Conservation (phyloP, 345 rosid genomes). For the Arabidopsis arenosa region DNA sequence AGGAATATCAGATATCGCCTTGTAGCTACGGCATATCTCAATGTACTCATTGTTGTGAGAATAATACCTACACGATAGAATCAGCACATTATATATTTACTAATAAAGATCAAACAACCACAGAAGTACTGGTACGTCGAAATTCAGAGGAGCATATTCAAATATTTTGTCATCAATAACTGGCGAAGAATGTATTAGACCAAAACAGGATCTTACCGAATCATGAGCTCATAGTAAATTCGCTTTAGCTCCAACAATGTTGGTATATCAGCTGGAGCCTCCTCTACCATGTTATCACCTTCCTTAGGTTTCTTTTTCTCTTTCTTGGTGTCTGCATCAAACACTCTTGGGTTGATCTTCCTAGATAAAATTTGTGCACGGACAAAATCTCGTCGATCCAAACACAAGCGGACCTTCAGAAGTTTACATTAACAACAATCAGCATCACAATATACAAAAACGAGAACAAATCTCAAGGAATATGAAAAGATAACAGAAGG, state of each 20-base stretch:
- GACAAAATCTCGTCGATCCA: conserved; percentile 86
- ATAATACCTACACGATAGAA: conserved; percentile 65
- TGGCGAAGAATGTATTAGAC: not conserved
- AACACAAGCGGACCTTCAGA: conserved; percentile 81
- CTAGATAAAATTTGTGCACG: conserved; percentile 92
- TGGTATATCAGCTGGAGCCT: conserved; percentile 92
- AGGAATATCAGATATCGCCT: conserved; percentile 87
- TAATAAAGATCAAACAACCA: not conserved
- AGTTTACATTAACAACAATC: conserved; percentile 16
- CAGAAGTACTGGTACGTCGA: not conserved
- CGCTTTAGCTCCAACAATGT: conserved; percentile 78
- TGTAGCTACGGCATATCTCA: conserved; percentile 91
- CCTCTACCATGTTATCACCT: conserved; percentile 80
- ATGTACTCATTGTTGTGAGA: conserved; percentile 83
- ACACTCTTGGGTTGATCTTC: conserved; percentile 85
- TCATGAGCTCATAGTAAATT: conserved; percentile 83
- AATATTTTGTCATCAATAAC: not conserved
- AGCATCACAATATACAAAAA: conserved; percentile 3
- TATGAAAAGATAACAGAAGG: not conserved
- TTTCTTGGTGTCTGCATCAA: conserved; percentile 69
- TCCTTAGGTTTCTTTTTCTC: conserved; percentile 90
- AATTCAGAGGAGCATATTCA: not conserved
- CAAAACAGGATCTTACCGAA: conserved; percentile 50
- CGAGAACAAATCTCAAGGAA: not conserved
- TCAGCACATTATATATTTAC: not conserved